Evolutionary conservation across 352 stramenopile genomes (phyloP).

Genomic region (Phytophthora vignae): DNA sequence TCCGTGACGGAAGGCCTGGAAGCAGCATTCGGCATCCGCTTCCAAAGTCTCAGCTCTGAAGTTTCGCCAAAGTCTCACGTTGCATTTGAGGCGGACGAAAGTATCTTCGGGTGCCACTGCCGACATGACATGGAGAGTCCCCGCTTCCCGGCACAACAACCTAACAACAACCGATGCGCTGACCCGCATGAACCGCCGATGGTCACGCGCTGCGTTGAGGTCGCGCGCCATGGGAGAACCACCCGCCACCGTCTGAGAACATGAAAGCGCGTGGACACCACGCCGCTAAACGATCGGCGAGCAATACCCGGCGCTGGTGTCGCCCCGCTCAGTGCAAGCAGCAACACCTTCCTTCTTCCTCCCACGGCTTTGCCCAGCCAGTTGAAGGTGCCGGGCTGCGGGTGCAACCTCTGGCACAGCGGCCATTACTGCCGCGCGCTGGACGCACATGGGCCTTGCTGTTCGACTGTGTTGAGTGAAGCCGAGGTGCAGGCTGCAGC

Average conservation of each 20-base stretch:
- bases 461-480: neutral
- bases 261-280: neutral
- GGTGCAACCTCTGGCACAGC: conserved; percentile 19
- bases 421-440: conserved; percentile 17
- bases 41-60: conserved; percentile 1
- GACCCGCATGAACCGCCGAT: conserved; percentile 17
- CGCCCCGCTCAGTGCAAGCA: neutral
- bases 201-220: conserved; percentile 2
- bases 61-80: neutral
- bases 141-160: conserved; percentile 18
- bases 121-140: neutral
- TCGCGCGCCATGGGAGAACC: conserved; percentile 13
- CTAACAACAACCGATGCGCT: conserved; percentile 13
- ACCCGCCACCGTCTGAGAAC: neutral
- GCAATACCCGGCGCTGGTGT: too few relatives aligned
- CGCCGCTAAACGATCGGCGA: too few relatives aligned
- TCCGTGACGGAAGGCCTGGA: too few relatives aligned
- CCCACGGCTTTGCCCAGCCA: conserved; percentile 8
- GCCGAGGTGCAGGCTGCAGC: neutral
- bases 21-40: neutral
- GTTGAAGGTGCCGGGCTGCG: conserved; percentile 9
- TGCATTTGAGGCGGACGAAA: neutral
- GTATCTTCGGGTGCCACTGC: neutral
- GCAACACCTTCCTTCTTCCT: conserved; percentile 8
- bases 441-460: conserved; percentile 6